Evolutionary conservation across 192 early-diverging fungal species (phyloP).

Genomic region (Rhizoclosmatium globosum): DNA sequence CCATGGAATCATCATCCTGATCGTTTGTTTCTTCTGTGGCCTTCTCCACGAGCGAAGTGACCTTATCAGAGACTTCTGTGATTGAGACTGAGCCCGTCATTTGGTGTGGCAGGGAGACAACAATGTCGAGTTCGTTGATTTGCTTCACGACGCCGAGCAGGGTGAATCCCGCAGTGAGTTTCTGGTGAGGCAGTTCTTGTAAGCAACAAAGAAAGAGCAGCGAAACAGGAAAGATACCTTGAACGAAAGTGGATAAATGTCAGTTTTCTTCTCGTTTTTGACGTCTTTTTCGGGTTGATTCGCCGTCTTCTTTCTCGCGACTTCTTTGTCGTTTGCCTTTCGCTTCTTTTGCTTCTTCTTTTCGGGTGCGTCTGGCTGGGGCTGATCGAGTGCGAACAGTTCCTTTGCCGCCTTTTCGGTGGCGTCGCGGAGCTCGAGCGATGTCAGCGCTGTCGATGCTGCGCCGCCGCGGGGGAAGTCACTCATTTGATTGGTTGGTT

Average conservation of each 20-base stretch:
- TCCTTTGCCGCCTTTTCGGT: slow-evolving; percentile 78
- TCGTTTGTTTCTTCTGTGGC: slow-evolving; percentile 69
- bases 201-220: background rate
- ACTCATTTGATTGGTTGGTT: background rate
- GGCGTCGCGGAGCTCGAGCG: slow-evolving; percentile 84
- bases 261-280: background rate
- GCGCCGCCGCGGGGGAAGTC: slow-evolving; percentile 91
- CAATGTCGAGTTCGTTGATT: slow-evolving; percentile 83
- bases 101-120: slow-evolving; percentile 86
- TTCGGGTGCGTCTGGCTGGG: background rate
- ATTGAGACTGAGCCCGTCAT: slow-evolving; percentile 85
- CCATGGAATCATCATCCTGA: slow-evolving; percentile 54
- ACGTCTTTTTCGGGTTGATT: background rate
- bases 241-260: slow-evolving; percentile 61
- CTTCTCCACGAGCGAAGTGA: slow-evolving; percentile 76
- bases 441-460: slow-evolving; percentile 67
- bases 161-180: slow-evolving; percentile 50
- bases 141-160: slow-evolving; percentile 81
- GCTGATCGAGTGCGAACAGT: slow-evolving; percentile 47
- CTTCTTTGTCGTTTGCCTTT: background rate
- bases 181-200: background rate
- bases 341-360: slow-evolving; percentile 46
- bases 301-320: background rate
- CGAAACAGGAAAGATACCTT: slow-evolving; percentile 55
- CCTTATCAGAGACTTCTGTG: slow-evolving; percentile 80